Evolutionary conservation across 768 basidiomycete species (phyloP), one percentile per base, ranked within the genome.

Genomic region (Aureoboletus auriporus): DNA sequence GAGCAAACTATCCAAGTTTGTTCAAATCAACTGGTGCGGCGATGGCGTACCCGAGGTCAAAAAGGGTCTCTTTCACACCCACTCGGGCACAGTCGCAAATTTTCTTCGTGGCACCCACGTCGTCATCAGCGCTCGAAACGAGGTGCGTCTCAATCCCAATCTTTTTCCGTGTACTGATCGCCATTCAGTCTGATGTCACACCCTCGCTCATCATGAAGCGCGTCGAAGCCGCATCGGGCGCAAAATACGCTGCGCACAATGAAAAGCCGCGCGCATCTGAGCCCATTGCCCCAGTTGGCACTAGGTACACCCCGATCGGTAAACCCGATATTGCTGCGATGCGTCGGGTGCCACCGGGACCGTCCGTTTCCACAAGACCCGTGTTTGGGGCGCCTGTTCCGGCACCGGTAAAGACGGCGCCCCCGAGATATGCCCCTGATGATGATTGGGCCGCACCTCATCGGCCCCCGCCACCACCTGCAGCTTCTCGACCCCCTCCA

Each of bases 21-120:
- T 97, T 13, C 89, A 95, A 62, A 86, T 98, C 68, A 91, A 93
- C 60, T 96, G 95, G 94, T 93, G 92, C 57, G 95, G 95, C 38
- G 94, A 95, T 61, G 95, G 95, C 49, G 95, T 98, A 1, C 95
- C 95, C 11, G 91, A 84, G 65, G 75, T 76, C 16, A 86, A 89
- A 69, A 98, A 98, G 66, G 95, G 95, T 8, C 75, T 96, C 20
- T 95, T 95, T 72, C 86, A 91, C 61, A 85, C 83, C 8, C 94
- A 97, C 66, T 82, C 92, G 7, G 77, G 78, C 39, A 78, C 91
- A 2, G 87, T 98, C 8, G 77, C 84, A 36, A 80, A 74, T 48
- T 94, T 86, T 66, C 75, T 98, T 39, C 83, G 83, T 6, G 90
- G 89, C 35, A 79, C 85, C 0, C 93, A 95, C 63, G 86, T 94